Base-by-base conservation (phyloP, 2,329 filamentous ascomycete genomes). In the Thelonectria olida region DNA sequence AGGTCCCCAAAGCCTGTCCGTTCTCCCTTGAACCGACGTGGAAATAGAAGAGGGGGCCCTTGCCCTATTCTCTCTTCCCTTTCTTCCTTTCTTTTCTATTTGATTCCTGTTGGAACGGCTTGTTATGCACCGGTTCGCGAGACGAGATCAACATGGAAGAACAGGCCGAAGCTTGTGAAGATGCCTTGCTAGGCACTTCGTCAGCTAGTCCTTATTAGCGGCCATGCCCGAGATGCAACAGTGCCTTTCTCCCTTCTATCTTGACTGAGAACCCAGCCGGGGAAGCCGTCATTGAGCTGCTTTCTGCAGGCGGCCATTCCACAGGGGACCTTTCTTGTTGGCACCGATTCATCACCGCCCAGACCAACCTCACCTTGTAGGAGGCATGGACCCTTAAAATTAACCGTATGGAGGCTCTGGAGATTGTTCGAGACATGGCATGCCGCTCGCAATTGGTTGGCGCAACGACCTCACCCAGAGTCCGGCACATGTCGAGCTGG, bases 401-500 rank as follows among this genome's bases (percentile, higher is more conserved):
- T 2, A 19, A n/a, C 19, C 20, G 27, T 41, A 51, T 41, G 31
- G 52, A 49, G 47, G 53, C 53, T 57, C 58, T 42, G 39, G 34
- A 41, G 23, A 42, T 20, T 57, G 58, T 61, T 48, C 57, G 31
- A 53, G 34, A 31, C n/a, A 20, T 22, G 34, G 41, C 52, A 44
- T 31, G 42, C 22, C 44, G 19, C 20, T 42, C 15, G 20, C 17
- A 27, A 25, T 13, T 58, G 59, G 59, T 62, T 62, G 59, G 59
- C 44, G 20, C 48, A 54, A 38, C 49, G 54, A 58, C 49, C 31
- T 15, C 27, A n/a, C n/a, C n/a, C n/a, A n/a, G n/a, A n/a, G n/a
- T 20, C 47, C 19, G 38, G 54, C 59, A 62, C 59, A 62, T 62
- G 59, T 62, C 48, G 54, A 47, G 44, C 44, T 58, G 38, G 27